A percentile compares a stretch with the other conserved stretches of the same genome.
Conservation (phyloP, 2,329 filamentous ascomycete genomes). For the Beauveria sp. region DNA sequence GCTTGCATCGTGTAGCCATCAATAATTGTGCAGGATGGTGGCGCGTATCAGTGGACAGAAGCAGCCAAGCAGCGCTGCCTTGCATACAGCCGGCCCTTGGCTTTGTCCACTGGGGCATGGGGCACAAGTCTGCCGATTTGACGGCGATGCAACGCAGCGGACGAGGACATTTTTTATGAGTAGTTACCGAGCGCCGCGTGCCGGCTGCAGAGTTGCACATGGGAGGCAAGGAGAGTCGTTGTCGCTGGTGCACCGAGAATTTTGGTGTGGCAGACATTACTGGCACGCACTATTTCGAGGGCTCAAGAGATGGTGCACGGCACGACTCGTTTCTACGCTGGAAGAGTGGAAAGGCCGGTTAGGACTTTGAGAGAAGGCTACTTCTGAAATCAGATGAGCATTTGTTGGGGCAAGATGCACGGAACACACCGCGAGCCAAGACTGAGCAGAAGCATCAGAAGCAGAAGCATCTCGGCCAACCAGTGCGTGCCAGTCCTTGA, state of each 20-base stretch:
- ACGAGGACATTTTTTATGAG: not conserved
- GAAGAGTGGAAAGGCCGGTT: not conserved
- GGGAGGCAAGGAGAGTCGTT: not conserved
- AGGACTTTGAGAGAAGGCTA: not conserved
- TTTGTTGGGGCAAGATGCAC: not conserved
- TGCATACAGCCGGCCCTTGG: not conserved
- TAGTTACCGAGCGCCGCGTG: slow-evolving; percentile 3
- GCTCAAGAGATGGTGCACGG: not conserved
- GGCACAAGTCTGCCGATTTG: not conserved
- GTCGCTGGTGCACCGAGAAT: not conserved
- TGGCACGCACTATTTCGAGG: not conserved
- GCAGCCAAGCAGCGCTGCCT: not conserved
- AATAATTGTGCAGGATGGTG: not conserved
- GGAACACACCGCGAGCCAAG: not conserved
- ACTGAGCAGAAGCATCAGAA: not conserved
- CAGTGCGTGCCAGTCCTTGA: no score
- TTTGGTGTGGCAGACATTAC: not conserved
- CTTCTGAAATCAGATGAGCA: not conserved
- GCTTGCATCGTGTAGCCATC: not conserved
- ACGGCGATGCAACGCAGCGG: slow-evolving; percentile 2
- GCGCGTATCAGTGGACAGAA: not conserved
- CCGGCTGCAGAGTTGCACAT: not conserved
- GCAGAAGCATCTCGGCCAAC: not conserved
- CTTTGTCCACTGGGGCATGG: not conserved
- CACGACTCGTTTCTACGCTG: not conserved